Percentiles rank a stretch among this genome's conserved stretches.
phyloP scores from a whole-genome alignment of 495 filamentous ascomycete genomes.

The Hypoxylon fuscum region DNA sequence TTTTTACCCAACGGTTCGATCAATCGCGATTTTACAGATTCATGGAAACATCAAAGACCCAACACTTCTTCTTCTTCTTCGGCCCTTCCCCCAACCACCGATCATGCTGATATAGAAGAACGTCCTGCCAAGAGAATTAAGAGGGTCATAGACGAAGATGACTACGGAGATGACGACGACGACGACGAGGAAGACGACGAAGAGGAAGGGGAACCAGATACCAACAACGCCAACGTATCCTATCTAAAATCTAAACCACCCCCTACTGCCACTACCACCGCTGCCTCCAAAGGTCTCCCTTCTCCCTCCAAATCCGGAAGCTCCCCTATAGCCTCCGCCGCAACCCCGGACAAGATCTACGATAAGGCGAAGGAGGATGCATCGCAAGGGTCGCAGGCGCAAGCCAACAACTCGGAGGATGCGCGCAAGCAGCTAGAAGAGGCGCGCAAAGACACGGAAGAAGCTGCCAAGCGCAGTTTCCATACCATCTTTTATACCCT shows the following conservation, averaged over 20 bases:
- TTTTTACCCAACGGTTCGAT: constrained; percentile 82
- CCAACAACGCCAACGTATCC: constrained; percentile 51
- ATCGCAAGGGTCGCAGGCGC: constrained; percentile 48
- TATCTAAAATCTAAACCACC: constrained; percentile 70
- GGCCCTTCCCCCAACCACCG: constrained; percentile 55
- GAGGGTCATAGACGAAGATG: constrained; percentile 73
- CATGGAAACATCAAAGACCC: constrained; percentile 49
- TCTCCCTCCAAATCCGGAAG: constrained; percentile 67
- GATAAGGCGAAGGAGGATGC: constrained; percentile 56
- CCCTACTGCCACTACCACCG: constrained; percentile 45
- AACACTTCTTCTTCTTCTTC: constrained; percentile 32
- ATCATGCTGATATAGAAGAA: constrained; percentile 57
- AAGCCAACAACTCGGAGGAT: constrained; percentile 78
- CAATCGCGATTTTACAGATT: constrained; percentile 50
- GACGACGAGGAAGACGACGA: constrained; percentile 74
- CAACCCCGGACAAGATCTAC: constrained; percentile 58
- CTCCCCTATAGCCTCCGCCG: constrained; percentile 63
- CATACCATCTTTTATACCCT: constrained; percentile 92
- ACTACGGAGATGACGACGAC: constrained; percentile 88
- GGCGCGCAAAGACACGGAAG: constrained; percentile 91
- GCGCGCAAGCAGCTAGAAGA: constrained; percentile 92
- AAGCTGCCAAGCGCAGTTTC: constrained; percentile 87
- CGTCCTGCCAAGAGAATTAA: constrained; percentile 60
- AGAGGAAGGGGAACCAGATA: constrained; percentile 57
- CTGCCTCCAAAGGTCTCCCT: constrained; percentile 55